Evolutionary conservation across 352 stramenopile genomes (phyloP).

Genomic region (Discostella stelligera): DNA sequence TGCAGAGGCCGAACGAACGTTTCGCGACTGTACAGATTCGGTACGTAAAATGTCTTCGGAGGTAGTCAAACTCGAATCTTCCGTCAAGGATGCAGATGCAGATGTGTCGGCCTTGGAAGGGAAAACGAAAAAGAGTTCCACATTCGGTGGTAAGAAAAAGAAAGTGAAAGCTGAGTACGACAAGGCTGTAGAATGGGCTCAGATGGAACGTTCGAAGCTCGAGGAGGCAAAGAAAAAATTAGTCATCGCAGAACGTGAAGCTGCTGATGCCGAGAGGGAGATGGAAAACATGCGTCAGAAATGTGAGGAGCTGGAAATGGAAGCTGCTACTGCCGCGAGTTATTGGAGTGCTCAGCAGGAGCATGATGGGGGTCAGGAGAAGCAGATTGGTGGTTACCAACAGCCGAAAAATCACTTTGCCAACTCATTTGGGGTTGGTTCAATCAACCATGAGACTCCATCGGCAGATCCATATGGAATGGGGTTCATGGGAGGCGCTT

Average conservation of each 20-base stretch:
- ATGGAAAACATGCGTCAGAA: conserved; percentile 42
- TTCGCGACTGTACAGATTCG: conserved; percentile 23
- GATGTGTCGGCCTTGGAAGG: conserved; percentile 23
- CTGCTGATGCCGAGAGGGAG: conserved; percentile 19
- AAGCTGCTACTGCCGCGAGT: conserved; percentile 37
- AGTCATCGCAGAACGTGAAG: conserved; percentile 21
- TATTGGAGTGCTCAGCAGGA: conserved; percentile 35
- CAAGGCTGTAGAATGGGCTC: conserved; percentile 23
- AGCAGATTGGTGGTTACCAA: conserved; percentile 1
- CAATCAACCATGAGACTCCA: background rate
- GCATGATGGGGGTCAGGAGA: background rate
- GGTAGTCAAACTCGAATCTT: conserved; percentile 33
- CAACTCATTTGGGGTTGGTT: conserved; percentile 16
- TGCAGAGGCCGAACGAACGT: conserved; percentile 37
- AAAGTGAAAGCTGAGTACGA: conserved; percentile 48
- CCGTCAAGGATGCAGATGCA: conserved; percentile 31
- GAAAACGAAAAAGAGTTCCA: conserved; percentile 34
- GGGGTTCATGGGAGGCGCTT: conserved; percentile 27
- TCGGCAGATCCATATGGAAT: conserved; percentile 21
- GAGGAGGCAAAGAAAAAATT: conserved; percentile 36
- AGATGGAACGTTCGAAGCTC: conserved; percentile 27
- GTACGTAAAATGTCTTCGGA: conserved; percentile 29
- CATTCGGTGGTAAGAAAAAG: conserved; percentile 24
- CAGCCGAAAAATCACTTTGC: conserved; percentile 13
- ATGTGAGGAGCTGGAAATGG: conserved; percentile 44